Percentiles rank a stretch among this genome's conserved stretches.
These are phyloP conservation scores for Angomonas ambiguus DNA, from an alignment of 208 protist genomes.

Conservation along the genomic window DNA sequence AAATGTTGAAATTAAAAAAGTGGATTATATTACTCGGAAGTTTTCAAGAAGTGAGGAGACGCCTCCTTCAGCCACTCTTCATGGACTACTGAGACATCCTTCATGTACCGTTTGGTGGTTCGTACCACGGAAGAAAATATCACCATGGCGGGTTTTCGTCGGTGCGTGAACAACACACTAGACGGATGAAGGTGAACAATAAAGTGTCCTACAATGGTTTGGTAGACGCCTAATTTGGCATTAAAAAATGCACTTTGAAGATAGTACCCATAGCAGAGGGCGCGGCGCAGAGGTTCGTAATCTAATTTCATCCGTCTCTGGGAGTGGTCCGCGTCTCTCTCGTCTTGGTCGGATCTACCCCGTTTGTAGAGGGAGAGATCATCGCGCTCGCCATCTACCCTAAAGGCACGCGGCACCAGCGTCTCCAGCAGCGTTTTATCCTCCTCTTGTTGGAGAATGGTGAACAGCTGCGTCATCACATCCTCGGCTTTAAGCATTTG, in stretches of 20 bases:
- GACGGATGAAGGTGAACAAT: slow-evolving; percentile 84
- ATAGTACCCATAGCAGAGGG: slow-evolving; percentile 86
- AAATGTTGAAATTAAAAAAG: slow-evolving; percentile 1
- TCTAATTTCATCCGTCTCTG: slow-evolving; percentile 28
- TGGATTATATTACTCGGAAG: slow-evolving; percentile 28
- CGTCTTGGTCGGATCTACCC: not conserved
- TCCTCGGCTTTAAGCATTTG: slow-evolving; percentile 87
- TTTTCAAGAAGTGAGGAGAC: slow-evolving; percentile 45
- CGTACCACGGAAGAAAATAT: slow-evolving; percentile 87
- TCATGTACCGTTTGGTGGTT: slow-evolving; percentile 90
- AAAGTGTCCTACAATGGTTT: slow-evolving; percentile 76
- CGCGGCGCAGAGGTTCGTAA: slow-evolving; percentile 72
- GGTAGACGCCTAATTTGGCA: slow-evolving; percentile 77
- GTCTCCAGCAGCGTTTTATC: slow-evolving; percentile 40
- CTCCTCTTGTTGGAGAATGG: slow-evolving; percentile 55
- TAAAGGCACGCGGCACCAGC: slow-evolving; percentile 15
- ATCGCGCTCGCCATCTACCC: not conserved
- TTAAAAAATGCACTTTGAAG: slow-evolving; percentile 88
- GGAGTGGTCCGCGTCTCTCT: not conserved
- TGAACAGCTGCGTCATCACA: slow-evolving; percentile 66
- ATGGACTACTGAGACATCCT: slow-evolving; percentile 82
- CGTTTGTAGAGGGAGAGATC: not conserved
- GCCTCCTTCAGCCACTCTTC: slow-evolving; percentile 88
- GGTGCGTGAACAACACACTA: slow-evolving; percentile 79
- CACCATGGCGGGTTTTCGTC: slow-evolving; percentile 78